phyloP scores from a whole-genome alignment of 1,284 basidiomycete species.

The Boletus semigastroideus region DNA sequence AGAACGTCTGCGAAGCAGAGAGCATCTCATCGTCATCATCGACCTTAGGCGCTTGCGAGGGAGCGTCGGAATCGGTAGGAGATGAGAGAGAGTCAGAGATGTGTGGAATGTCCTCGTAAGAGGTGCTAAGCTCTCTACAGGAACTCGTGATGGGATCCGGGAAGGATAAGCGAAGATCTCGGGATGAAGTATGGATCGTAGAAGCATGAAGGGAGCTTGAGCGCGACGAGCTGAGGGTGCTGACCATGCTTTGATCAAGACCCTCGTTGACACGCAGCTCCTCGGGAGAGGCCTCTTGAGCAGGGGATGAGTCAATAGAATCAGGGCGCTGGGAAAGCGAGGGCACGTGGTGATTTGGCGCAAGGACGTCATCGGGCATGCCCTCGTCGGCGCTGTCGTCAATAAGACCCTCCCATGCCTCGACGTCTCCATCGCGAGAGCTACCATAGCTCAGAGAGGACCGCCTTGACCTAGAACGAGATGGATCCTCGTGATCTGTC shows the following conservation, averaged over 20 bases:
- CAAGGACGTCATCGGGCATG: conserved; percentile 31
- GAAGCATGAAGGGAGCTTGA: conserved; percentile 55
- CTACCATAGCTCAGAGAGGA: conserved; percentile 67
- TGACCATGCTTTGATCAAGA: conserved; percentile 75
- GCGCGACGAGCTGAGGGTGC: conserved; percentile 70
- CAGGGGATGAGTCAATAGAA: conserved; percentile 26
- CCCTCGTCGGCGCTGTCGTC: conserved; percentile 56
- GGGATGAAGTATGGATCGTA: conserved; percentile 55
- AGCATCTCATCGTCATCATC: conserved; percentile 28
- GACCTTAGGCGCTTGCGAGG: conserved; percentile 5
- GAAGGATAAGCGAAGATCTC: conserved; percentile 73
- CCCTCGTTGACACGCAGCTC: conserved; percentile 67
- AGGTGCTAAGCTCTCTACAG: conserved; percentile 39
- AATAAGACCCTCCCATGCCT: conserved; percentile 72
- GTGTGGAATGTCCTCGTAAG: conserved; percentile 29
- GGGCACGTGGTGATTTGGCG: conserved; percentile 28
- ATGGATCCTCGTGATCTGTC: conserved; percentile 56
- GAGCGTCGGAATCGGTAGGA: conserved; percentile 18
- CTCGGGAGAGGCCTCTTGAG: conserved; percentile 40
- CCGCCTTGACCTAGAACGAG: conserved; percentile 56
- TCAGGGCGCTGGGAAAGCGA: conserved; percentile 27
- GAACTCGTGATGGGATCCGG: conserved; percentile 74
- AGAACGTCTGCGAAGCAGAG: conserved; percentile 18
- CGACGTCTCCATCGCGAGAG: conserved; percentile 62
- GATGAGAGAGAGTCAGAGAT: conserved; percentile 14